Conservation (phyloP, 2,329 filamentous ascomycete species). For the Monosporascus sp. region DNA sequence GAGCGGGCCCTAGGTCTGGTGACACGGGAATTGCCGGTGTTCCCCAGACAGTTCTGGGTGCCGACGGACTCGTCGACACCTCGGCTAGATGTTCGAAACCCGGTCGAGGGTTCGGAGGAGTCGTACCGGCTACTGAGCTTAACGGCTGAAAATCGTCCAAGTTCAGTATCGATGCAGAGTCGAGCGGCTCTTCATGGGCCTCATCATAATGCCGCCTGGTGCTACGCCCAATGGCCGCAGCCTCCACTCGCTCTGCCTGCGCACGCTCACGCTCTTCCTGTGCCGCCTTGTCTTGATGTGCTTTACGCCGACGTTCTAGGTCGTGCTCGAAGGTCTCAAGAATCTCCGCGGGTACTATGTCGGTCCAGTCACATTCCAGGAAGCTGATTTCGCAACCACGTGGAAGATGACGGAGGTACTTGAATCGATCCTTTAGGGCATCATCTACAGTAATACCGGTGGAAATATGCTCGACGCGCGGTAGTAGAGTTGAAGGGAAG, state of each 20-base stretch:
- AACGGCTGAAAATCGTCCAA: constrained; percentile 64
- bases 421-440: constrained; percentile 73
- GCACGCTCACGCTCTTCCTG: constrained; percentile 82
- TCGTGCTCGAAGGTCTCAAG: constrained; percentile 73
- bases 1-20: constrained; percentile 44
- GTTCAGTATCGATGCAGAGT: constrained; percentile 39
- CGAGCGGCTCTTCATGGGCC: constrained; percentile 35
- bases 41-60: constrained; percentile 85
- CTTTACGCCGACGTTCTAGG: constrained; percentile 69
- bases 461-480: constrained; percentile 83
- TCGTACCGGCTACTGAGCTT: constrained; percentile 42
- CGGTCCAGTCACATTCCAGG: constrained; percentile 91
- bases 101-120: constrained; percentile 52
- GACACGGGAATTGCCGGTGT: constrained; percentile 64
- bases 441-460: constrained; percentile 86
- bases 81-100: constrained; percentile 67
- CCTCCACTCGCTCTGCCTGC: constrained; percentile 75
- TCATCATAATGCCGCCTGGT: constrained; percentile 34
- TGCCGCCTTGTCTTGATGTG: constrained; percentile 75
- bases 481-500: constrained; percentile 82
- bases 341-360: constrained; percentile 71
- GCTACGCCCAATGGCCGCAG: constrained; percentile 58
- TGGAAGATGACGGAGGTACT: constrained; percentile 82
- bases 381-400: constrained; percentile 89
- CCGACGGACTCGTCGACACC: constrained; percentile 75